Conservation (phyloP, 148 eudicot genomes). For the Dysphania ambrosioides region DNA sequence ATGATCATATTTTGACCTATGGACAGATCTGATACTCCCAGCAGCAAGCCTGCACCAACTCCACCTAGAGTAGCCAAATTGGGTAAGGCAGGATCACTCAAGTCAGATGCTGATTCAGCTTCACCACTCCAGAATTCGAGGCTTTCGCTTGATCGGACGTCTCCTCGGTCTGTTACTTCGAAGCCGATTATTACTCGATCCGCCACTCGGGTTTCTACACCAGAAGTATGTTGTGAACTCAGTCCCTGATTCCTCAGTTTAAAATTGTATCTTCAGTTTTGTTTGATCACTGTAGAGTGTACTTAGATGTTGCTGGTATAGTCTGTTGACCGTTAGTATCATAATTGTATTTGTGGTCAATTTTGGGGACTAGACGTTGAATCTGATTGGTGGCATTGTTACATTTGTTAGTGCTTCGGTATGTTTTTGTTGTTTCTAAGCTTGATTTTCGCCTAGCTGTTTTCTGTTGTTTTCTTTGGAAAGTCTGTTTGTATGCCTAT, state of each 20-base stretch:
- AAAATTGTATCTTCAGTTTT: neutral
- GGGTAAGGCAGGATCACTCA: slow-evolving; percentile 42
- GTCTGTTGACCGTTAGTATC: neutral
- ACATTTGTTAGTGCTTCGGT: neutral
- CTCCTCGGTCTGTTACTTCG: slow-evolving; percentile 52
- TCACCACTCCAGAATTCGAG: slow-evolving; percentile 57
- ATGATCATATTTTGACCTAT: slow-evolving; percentile 26
- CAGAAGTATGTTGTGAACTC: slow-evolving; percentile 55
- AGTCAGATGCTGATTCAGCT: slow-evolving; percentile 69
- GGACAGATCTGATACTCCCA: slow-evolving; percentile 68
- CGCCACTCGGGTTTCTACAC: slow-evolving; percentile 48
- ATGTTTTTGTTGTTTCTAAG: neutral
- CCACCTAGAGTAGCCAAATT: slow-evolving; percentile 57
- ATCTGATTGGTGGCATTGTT: neutral
- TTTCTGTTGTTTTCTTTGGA: neutral
- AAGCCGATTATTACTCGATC: slow-evolving; percentile 56
- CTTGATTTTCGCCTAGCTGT: neutral
- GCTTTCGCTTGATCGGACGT: slow-evolving; percentile 51
- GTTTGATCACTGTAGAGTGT: neutral
- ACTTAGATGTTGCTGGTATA: neutral
- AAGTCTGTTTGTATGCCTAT: slow-evolving; percentile 5
- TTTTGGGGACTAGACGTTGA: neutral
- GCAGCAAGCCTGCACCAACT: slow-evolving; percentile 52
- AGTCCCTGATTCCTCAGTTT: slow-evolving; percentile 1
- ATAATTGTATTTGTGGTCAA: neutral